phyloP scores from a whole-genome alignment of 257 asterid species.

The Plantago ovata region DNA sequence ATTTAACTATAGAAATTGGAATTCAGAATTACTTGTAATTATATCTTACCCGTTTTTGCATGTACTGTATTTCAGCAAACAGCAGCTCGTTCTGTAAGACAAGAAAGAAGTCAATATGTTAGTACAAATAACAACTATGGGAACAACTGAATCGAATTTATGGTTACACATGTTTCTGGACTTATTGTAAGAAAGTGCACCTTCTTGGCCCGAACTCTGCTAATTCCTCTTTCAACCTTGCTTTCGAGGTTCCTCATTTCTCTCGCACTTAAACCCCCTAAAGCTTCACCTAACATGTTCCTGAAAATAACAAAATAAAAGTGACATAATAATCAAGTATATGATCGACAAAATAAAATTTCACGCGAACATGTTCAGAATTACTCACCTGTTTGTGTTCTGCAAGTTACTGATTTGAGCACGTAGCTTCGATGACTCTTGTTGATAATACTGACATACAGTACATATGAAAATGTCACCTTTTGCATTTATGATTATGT shows the following conservation, averaged over 20 bases:
- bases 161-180: background rate
- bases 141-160: background rate
- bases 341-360: background rate
- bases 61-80: conserved; percentile 81
- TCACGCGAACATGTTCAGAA: background rate
- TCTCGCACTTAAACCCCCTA: conserved; percentile 44
- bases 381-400: conserved; percentile 61
- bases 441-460: conserved; percentile 70
- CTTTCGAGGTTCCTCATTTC: conserved; percentile 71
- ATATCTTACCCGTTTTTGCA: conserved; percentile 85
- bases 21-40: background rate
- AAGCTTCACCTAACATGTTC: conserved; percentile 72
- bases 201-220: conserved; percentile 75
- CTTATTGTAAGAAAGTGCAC: conserved; percentile 29
- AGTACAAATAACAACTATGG: background rate
- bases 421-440: conserved; percentile 78
- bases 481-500: too few species aligned
- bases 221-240: conserved; percentile 67
- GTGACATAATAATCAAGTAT: background rate
- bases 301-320: conserved; percentile 26
- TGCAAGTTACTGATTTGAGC: conserved; percentile 73
- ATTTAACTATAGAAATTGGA: too few species aligned
- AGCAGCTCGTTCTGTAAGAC: conserved; percentile 77
- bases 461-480: background rate
- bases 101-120: background rate